Conservation (phyloP, 1,284 basidiomycete species). For the Apiotrichum brassicae region DNA sequence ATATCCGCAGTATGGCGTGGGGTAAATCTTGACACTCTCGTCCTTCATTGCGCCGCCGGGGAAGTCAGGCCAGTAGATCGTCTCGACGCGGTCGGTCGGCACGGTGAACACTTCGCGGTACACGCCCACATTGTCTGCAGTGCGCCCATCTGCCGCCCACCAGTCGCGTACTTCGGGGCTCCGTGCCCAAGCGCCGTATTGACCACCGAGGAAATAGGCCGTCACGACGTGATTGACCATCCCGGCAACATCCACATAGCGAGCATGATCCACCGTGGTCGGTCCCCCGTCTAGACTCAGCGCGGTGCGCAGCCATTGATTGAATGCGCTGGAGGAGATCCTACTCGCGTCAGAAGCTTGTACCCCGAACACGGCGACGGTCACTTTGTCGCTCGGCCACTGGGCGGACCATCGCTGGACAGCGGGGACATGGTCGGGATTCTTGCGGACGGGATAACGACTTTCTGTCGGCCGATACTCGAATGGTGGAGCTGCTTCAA, state of each 20-base stretch:
- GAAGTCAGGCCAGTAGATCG: conserved; percentile 13
- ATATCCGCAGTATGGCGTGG: conserved; percentile 16
- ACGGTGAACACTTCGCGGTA: conserved; percentile 8
- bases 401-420: conserved; percentile 10
- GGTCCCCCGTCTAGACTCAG: background rate
- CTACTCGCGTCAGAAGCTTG: background rate
- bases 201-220: conserved; percentile 3
- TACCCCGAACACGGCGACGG: conserved; percentile 2
- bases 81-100: conserved; percentile 8
- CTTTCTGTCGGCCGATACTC: background rate
- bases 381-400: background rate
- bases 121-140: background rate
- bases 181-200: conserved; percentile 1
- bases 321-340: background rate
- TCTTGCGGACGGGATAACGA: conserved; percentile 1
- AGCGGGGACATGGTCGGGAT: background rate
- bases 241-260: background rate
- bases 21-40: conserved; percentile 3
- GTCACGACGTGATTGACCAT: conserved; percentile 9
- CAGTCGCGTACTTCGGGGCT: conserved; percentile 1
- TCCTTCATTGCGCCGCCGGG: conserved; percentile 5
- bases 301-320: background rate
- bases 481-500: background rate
- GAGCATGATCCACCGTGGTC: conserved; percentile 7
- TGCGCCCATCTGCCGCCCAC: background rate